Percentiles rank a stretch among this genome's conserved stretches.
Evolutionary conservation across 768 basidiomycete genomes (phyloP).

Genomic region (Dacryopinax primogenitus): DNA sequence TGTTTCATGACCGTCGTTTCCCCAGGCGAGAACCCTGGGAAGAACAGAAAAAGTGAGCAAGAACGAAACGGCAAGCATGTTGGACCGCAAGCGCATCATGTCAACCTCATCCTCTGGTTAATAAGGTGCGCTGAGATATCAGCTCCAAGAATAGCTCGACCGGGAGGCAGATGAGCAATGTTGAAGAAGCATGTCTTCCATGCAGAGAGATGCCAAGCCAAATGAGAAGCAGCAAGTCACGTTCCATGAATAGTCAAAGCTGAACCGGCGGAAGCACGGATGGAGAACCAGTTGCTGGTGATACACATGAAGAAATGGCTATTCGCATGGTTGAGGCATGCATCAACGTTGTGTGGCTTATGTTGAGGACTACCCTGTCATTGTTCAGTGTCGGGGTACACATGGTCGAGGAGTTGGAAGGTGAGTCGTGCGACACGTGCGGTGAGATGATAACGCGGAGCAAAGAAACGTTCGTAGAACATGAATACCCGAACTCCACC

Average conservation of each 20-base stretch:
- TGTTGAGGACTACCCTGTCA: too few relatives aligned
- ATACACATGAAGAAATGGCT: background rate
- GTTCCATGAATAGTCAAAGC: background rate
- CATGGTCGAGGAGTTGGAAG: background rate
- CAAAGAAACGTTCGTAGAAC: background rate
- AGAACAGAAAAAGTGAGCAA: background rate
- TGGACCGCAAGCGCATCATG: background rate
- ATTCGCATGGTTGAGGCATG: too few relatives aligned
- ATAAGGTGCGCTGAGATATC: background rate
- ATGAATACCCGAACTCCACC: too few relatives aligned
- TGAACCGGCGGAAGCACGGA: background rate
- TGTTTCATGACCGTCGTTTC: conserved; percentile 34
- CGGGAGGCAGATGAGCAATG: background rate
- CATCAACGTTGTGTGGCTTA: too few relatives aligned
- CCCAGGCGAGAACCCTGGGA: conserved; percentile 27
- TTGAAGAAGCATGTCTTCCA: background rate
- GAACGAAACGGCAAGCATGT: background rate
- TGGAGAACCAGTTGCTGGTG: background rate
- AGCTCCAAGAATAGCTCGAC: background rate
- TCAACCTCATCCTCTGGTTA: background rate
- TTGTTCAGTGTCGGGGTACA: background rate
- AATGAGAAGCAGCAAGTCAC: background rate
- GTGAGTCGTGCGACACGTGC: background rate
- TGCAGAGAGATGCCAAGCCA: background rate
- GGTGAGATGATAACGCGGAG: background rate